Evolutionary conservation across 2,329 filamentous ascomycete species (phyloP).

Genomic region (Beauveria medogensis): DNA sequence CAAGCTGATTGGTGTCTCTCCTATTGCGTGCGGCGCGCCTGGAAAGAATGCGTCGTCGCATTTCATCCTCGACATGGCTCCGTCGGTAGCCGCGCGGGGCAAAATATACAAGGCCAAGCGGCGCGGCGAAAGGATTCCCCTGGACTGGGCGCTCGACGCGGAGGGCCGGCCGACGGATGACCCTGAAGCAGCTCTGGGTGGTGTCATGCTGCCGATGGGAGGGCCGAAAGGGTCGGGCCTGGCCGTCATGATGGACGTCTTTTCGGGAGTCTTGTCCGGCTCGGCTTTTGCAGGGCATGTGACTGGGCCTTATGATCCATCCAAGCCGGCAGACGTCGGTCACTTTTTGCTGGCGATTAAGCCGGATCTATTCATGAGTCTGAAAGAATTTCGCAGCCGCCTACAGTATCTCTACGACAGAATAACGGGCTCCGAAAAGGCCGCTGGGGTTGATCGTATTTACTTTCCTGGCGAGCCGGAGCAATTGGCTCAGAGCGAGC

Average conservation of each 20-base stretch:
- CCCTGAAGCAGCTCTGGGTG: constrained; percentile 60
- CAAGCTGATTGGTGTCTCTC: constrained; percentile 66
- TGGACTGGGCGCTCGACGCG: constrained; percentile 66
- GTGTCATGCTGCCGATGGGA: constrained; percentile 81
- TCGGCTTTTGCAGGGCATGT: constrained; percentile 73
- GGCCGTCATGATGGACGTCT: constrained; percentile 83
- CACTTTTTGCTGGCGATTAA: constrained; percentile 68
- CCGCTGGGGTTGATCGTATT: constrained; percentile 47
- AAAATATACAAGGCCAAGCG: constrained; percentile 65
- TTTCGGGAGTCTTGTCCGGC: constrained; percentile 70
- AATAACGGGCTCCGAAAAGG: constrained; percentile 46
- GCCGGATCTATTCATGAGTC: constrained; percentile 64
- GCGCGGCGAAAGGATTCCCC: constrained; percentile 60
- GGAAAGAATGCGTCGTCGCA: constrained; percentile 40
- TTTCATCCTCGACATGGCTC: constrained; percentile 73
- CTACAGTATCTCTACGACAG: constrained; percentile 48
- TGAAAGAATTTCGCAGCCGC: constrained; percentile 59
- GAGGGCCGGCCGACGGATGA: constrained; percentile 65
- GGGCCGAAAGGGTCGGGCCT: constrained; percentile 74
- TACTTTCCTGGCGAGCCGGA: constrained; percentile 58
- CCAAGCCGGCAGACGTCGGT: constrained; percentile 59
- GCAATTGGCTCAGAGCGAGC: constrained; percentile 42
- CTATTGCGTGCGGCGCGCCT: constrained; percentile 69
- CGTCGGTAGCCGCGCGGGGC: constrained; percentile 59
- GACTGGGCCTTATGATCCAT: constrained; percentile 67